These are phyloP conservation scores for grape (Vitis vinifera) DNA, from an alignment of 164 flowering plant genomes.

Conservation along the genomic window ASM3070453v1 NC_081811.1:1088501-1089000, in stretches of 20 bases:
- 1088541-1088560: constrained; percentile 20
- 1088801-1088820: constrained; percentile 5
- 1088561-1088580: constrained; percentile 20
- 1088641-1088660: constrained; percentile 19
- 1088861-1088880: too few species aligned
- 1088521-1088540: constrained; percentile 7
- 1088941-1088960: too few species aligned
- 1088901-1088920: too few species aligned
- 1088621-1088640: constrained; percentile 13
- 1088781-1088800: constrained; percentile 25
- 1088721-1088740: constrained; percentile 28
- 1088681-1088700: constrained; percentile 22
- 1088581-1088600: constrained; percentile 22
- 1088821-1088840: too few species aligned
- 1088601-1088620: constrained; percentile 22
- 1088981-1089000: too few species aligned
- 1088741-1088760: constrained; percentile 24
- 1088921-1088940: too few species aligned
- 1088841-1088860: too few species aligned
- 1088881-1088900: too few species aligned
- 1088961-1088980: too few species aligned
- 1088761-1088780: constrained; percentile 28
- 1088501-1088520: constrained; percentile 10
- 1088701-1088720: constrained; percentile 15
- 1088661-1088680: constrained; percentile 26